Evolutionary conservation across 2,329 filamentous ascomycete genomes (phyloP).

Genomic region (Lasiodiplodia citricola): DNA sequence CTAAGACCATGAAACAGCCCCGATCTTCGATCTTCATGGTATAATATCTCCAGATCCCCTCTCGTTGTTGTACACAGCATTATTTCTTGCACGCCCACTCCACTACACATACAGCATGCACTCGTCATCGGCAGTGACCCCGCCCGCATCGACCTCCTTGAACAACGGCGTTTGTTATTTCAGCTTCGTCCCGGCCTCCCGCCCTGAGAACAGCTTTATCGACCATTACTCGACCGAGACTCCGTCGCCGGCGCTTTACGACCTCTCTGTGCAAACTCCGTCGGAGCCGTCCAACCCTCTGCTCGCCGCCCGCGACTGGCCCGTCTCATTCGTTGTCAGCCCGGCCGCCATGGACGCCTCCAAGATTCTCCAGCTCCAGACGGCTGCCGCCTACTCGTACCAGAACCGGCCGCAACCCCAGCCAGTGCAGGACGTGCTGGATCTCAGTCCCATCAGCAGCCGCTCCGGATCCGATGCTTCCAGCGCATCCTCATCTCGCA

Average conservation of each 20-base stretch:
- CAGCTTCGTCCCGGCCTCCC: slow-evolving; percentile 34
- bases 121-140: slow-evolving; percentile 23
- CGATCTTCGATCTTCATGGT: slow-evolving; percentile 6
- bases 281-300: slow-evolving; percentile 43
- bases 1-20: background rate
- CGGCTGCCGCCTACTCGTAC: slow-evolving; percentile 39
- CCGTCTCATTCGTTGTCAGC: background rate
- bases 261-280: slow-evolving; percentile 33
- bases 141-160: background rate
- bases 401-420: slow-evolving; percentile 34
- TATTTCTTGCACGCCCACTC: background rate
- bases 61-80: no score
- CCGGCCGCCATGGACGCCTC: slow-evolving; percentile 38
- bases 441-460: slow-evolving; percentile 24
- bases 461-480: background rate
- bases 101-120: slow-evolving; percentile 9
- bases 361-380: slow-evolving; percentile 47
- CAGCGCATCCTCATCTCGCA: slow-evolving; percentile 18
- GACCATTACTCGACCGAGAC: slow-evolving; percentile 42
- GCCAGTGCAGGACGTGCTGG: slow-evolving; percentile 28
- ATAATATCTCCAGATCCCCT: no score
- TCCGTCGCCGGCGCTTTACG: slow-evolving; percentile 30
- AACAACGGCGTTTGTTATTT: slow-evolving; percentile 39
- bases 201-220: slow-evolving; percentile 18
- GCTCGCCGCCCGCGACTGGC: slow-evolving; percentile 37